These are phyloP conservation scores for Claviceps capensis DNA, from an alignment of 2,329 filamentous ascomycete species.

Conservation along the genomic window DNA sequence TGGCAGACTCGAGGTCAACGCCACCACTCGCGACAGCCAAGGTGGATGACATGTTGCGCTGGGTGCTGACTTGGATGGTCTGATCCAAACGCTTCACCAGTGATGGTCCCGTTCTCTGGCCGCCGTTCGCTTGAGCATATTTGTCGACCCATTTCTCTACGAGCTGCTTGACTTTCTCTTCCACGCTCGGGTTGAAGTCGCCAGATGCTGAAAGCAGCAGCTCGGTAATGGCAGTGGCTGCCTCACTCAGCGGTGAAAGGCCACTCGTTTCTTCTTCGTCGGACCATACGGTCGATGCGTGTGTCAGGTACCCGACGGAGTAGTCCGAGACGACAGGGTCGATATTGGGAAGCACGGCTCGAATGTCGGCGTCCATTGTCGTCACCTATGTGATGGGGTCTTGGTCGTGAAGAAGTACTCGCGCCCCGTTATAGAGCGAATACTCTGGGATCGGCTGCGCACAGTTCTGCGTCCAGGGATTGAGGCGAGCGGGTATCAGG, in stretches of 20 bases:
- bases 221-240: conserved; percentile 71
- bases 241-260: conserved; percentile 70
- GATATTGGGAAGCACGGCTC: conserved; percentile 69
- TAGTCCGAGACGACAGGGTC: conserved; percentile 85
- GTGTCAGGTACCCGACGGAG: conserved; percentile 83
- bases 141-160: conserved; percentile 82
- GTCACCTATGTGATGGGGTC: background rate
- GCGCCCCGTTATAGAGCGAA: background rate
- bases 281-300: conserved; percentile 76
- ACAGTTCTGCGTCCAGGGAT: background rate
- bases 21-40: conserved; percentile 70
- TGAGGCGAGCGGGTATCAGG: background rate
- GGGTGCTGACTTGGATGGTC: conserved; percentile 84
- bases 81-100: conserved; percentile 79
- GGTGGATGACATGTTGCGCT: conserved; percentile 93
- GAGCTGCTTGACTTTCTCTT: conserved; percentile 66
- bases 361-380: conserved; percentile 77
- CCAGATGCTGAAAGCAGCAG: conserved; percentile 89
- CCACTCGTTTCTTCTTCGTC: conserved; percentile 56
- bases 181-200: conserved; percentile 55
- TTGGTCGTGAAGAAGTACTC: background rate
- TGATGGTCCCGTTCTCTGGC: conserved; percentile 58
- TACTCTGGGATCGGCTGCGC: background rate
- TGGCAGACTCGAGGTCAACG: conserved; percentile 89
- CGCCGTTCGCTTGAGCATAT: conserved; percentile 61